Conservation (phyloP, 352 stramenopile genomes). For the Globisporangium barbulae region DNA sequence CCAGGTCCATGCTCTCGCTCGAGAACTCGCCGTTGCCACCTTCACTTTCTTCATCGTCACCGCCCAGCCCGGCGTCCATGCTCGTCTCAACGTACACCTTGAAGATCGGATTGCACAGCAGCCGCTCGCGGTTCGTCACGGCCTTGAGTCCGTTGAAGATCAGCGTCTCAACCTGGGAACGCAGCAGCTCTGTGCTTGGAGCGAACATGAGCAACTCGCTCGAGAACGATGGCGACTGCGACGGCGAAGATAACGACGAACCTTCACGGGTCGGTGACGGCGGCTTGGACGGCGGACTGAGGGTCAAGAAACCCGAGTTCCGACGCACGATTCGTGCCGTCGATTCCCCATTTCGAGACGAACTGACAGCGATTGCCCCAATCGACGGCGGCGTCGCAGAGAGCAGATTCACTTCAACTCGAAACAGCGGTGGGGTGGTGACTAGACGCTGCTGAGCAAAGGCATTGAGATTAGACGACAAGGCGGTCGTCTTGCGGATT, state of each 20-base stretch:
- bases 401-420: constrained; percentile 62
- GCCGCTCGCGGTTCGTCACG: constrained; percentile 56
- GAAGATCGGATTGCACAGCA: constrained; percentile 68
- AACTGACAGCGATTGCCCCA: constrained; percentile 3
- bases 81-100: constrained; percentile 60
- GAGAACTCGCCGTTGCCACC: constrained; percentile 28
- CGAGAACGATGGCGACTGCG: not conserved
- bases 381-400: constrained; percentile 18
- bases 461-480: not conserved
- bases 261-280: constrained; percentile 8
- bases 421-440: constrained; percentile 46
- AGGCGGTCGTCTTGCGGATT: not conserved
- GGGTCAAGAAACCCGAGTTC: constrained; percentile 21
- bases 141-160: constrained; percentile 66
- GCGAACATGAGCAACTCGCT: constrained; percentile 46
- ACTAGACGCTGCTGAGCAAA: not conserved
- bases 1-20: constrained; percentile 57
- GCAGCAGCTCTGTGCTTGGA: constrained; percentile 48
- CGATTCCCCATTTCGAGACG: not conserved
- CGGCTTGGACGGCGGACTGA: constrained; percentile 7
- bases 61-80: constrained; percentile 37
- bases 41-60: constrained; percentile 30
- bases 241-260: not conserved
- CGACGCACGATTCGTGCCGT: constrained; percentile 14
- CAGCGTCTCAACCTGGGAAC: constrained; percentile 63